Percentiles rank a stretch among this genome's conserved stretches.
phyloP scores from a whole-genome alignment of 2,329 filamentous ascomycete genomes.

The Apiospora sp. region DNA sequence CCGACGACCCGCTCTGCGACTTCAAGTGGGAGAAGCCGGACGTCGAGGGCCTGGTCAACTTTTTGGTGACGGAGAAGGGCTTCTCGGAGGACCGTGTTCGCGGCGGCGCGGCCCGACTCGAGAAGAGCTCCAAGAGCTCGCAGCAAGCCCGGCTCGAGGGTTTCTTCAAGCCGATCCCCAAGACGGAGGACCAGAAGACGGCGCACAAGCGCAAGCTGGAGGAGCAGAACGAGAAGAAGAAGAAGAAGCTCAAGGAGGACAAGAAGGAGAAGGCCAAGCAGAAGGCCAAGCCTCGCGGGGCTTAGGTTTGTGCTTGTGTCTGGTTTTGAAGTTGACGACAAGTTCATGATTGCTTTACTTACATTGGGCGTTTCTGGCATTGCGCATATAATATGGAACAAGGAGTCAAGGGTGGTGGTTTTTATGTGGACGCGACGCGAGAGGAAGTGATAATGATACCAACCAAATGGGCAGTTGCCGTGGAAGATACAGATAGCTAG shows the following conservation, averaged over 20 bases:
- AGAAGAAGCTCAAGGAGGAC: constrained; percentile 93
- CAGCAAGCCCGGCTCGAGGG: constrained; percentile 93
- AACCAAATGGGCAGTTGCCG: background rate
- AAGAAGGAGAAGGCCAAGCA: constrained; percentile 94
- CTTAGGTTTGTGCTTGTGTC: constrained; percentile 36
- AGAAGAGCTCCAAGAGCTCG: constrained; percentile 89
- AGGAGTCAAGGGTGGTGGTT: constrained; percentile 6
- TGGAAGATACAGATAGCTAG: background rate
- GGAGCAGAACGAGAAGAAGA: constrained; percentile 88
- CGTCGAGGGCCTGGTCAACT: constrained; percentile 87
- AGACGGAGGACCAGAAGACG: constrained; percentile 86
- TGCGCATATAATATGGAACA: background rate
- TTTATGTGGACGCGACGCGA: background rate
- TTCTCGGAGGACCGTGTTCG: constrained; percentile 96
- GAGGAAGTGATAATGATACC: background rate
- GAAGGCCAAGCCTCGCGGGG: constrained; percentile 84
- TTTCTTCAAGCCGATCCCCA: constrained; percentile 94
- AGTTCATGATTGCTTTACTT: constrained; percentile 16
- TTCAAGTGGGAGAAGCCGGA: constrained; percentile 98
- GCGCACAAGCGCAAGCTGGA: constrained; percentile 92
- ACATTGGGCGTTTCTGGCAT: constrained; percentile 20
- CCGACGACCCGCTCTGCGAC: constrained; percentile 87
- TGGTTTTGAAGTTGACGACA: background rate
- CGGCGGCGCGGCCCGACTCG: constrained; percentile 76
- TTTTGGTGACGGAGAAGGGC: constrained; percentile 91